A percentile compares a stretch with the other conserved stretches of the same genome.
These are phyloP conservation scores for Leishmania aethiopica DNA, from an alignment of 208 protist genomes.

Conservation along the genomic window DNA sequence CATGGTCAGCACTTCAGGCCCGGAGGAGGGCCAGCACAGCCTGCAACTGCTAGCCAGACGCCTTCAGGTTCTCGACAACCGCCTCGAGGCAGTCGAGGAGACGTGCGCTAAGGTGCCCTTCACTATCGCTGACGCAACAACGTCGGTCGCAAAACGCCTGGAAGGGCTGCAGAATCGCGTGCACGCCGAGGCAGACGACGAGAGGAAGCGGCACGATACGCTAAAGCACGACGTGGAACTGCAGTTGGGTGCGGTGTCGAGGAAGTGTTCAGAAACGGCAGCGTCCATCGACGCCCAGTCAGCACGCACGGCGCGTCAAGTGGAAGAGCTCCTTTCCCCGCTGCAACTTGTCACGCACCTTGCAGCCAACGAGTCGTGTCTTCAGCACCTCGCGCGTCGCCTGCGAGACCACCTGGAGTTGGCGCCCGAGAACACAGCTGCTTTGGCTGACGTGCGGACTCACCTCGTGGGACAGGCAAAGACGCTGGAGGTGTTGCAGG, in stretches of 20 bases:
- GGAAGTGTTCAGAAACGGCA: not conserved
- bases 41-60: conserved; percentile 4
- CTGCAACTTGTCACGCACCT: conserved; percentile 4
- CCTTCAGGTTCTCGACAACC: conserved; percentile 15
- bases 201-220: not conserved
- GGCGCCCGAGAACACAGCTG: not conserved
- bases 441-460: conserved; percentile 8
- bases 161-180: conserved; percentile 10
- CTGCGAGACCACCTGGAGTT: conserved; percentile 14
- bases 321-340: conserved; percentile 4
- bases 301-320: not conserved
- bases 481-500: conserved; percentile 3
- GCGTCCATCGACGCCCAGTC: conserved; percentile 8
- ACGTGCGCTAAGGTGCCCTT: not conserved
- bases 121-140: not conserved
- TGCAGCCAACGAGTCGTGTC: not conserved
- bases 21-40: not conserved
- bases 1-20: not conserved
- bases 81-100: not conserved
- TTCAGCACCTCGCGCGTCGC: conserved; percentile 15
- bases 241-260: conserved; percentile 4
- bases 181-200: conserved; percentile 1
- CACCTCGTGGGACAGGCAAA: conserved; percentile 4
- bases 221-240: conserved; percentile 1
- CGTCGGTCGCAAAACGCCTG: conserved; percentile 1